A percentile compares a stretch with the other conserved stretches of the same genome.
Conservation (phyloP, 345 rosid species). For the Murraya paniculata region DNA sequence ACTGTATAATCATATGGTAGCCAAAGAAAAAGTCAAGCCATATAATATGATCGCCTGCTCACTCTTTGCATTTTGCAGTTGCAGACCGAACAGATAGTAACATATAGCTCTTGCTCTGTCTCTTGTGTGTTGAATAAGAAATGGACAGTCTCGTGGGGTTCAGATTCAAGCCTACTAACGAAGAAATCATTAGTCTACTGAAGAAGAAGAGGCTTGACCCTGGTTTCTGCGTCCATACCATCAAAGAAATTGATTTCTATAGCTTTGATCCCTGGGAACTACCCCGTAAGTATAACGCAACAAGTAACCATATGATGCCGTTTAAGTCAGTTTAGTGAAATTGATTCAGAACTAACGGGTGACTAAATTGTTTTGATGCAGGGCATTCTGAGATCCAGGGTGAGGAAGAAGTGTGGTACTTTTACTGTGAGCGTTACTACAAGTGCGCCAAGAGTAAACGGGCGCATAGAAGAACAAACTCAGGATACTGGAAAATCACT, state of each 20-base stretch:
- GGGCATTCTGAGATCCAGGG: not conserved
- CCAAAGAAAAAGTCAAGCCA: too few species aligned
- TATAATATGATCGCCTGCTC: too few species aligned
- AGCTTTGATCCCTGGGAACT: constrained; percentile 19
- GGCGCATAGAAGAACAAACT: constrained; percentile 22
- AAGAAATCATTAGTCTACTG: constrained; percentile 15
- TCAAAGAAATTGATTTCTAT: constrained; percentile 4
- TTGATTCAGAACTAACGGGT: too few species aligned
- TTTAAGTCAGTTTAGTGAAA: too few species aligned
- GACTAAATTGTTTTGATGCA: not conserved
- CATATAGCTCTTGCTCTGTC: not conserved
- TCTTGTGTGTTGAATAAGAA: not conserved
- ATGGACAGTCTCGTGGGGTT: constrained; percentile 7
- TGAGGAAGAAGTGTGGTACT: constrained; percentile 33
- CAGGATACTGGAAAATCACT: constrained; percentile 44
- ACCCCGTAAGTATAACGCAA: constrained; percentile 24
- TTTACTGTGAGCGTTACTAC: constrained; percentile 3
- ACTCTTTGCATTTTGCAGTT: too few species aligned
- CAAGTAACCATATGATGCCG: too few species aligned
- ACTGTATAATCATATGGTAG: too few species aligned
- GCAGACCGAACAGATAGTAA: too few species aligned
- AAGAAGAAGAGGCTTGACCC: constrained; percentile 5
- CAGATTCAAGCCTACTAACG: constrained; percentile 23
- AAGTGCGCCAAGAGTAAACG: constrained; percentile 3
- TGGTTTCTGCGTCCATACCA: constrained; percentile 6